Evolutionary conservation across 352 stramenopile species (phyloP).

Genomic region (Pythium rhizo-oryzae): DNA sequence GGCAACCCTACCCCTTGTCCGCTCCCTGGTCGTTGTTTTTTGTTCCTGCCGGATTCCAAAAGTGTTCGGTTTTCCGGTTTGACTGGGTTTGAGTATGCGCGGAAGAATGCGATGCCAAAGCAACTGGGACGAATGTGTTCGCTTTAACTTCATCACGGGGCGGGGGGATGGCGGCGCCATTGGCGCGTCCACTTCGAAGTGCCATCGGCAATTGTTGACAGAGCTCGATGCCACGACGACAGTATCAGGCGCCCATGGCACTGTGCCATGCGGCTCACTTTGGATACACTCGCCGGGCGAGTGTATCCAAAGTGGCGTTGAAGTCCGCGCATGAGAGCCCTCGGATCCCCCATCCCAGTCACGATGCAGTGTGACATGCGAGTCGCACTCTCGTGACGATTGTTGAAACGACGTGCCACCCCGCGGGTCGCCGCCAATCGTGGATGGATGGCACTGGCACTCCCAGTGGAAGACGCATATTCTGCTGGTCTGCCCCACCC

Average conservation of each 20-base stretch:
- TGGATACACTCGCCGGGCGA: too few relatives aligned
- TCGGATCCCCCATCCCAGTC: too few relatives aligned
- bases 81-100: conserved; percentile 1
- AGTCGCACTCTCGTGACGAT: not conserved
- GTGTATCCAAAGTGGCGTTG: too few relatives aligned
- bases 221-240: not conserved
- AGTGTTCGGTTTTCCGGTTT: conserved; percentile 1
- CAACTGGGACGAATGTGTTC: not conserved
- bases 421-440: too few relatives aligned
- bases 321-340: too few relatives aligned
- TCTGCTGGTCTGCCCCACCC: too few relatives aligned
- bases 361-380: not conserved
- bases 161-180: too few relatives aligned
- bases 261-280: too few relatives aligned
- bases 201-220: conserved; percentile 7
- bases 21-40: not conserved
- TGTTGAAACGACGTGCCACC: not conserved
- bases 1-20: not conserved
- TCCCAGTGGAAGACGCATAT: too few relatives aligned
- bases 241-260: not conserved
- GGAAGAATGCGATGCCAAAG: not conserved
- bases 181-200: not conserved
- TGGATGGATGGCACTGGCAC: too few relatives aligned
- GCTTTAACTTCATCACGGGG: not conserved
- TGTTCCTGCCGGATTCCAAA: not conserved